Evolutionary conservation across 495 filamentous ascomycete species (phyloP).

Genomic region (Talaromyces trachyspermus): DNA sequence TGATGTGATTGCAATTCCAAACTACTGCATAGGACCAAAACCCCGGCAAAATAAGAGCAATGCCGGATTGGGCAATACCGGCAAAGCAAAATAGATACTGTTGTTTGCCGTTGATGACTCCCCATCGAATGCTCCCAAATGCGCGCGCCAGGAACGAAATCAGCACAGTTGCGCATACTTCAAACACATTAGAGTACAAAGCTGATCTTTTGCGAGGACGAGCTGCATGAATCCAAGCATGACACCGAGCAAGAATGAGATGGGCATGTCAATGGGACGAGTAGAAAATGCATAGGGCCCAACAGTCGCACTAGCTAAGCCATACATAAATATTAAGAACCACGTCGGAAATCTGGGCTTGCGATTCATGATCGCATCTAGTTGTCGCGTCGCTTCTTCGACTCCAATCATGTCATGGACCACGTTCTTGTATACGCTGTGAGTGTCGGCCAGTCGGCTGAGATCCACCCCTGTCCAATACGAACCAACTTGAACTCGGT

Average conservation of each 20-base stretch:
- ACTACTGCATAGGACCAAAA: constrained; percentile 71
- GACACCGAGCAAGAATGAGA: constrained; percentile 77
- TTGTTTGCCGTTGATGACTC: constrained; percentile 26
- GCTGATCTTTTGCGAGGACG: constrained; percentile 65
- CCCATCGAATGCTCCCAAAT: constrained; percentile 61
- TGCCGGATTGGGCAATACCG: constrained; percentile 75
- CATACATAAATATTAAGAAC: constrained; percentile 66
- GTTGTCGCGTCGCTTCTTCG: constrained; percentile 62
- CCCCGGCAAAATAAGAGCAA: constrained; percentile 84
- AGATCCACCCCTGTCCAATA: constrained; percentile 69
- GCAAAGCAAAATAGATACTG: constrained; percentile 75
- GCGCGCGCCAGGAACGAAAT: constrained; percentile 78
- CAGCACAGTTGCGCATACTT: constrained; percentile 72
- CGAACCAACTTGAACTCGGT: constrained; percentile 84
- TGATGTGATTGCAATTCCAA: constrained; percentile 79
- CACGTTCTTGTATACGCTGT: constrained; percentile 85
- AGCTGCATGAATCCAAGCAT: constrained; percentile 75
- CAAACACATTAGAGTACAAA: constrained; percentile 73
- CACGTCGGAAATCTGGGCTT: constrained; percentile 47
- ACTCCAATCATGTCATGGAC: constrained; percentile 78
- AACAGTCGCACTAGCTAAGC: constrained; percentile 67
- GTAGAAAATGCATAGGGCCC: constrained; percentile 84
- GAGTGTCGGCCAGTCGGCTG: constrained; percentile 70
- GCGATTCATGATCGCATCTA: constrained; percentile 56
- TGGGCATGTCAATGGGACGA: constrained; percentile 74